Percentiles rank a stretch among this genome's conserved stretches.
These are phyloP conservation scores for Davidsoniella australis DNA, from an alignment of 2,329 filamentous ascomycete species.

Conservation along the genomic window DNA sequence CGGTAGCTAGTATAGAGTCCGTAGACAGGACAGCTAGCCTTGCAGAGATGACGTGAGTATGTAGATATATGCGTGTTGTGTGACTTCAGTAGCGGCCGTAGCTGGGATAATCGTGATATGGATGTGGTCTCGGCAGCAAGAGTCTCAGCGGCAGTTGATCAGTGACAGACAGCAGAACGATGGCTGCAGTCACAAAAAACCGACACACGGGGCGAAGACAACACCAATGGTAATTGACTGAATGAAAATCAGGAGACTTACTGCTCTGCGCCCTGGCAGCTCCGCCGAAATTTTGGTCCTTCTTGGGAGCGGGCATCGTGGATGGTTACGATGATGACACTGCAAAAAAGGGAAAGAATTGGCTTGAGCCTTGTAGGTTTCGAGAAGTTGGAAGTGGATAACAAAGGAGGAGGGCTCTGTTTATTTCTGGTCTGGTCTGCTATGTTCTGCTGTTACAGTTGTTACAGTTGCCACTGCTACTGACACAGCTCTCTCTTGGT, in stretches of 20 bases:
- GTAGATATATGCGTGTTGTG: background rate
- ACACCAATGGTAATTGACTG: too few species aligned
- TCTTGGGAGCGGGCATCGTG: slow-evolving; percentile 25
- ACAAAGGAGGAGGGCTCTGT: too few species aligned
- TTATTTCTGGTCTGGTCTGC: too few species aligned
- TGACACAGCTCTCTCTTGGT: too few species aligned
- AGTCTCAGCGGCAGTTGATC: background rate
- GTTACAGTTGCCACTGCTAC: too few species aligned
- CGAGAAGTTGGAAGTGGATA: too few species aligned
- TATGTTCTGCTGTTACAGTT: too few species aligned
- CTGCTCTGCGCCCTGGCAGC: slow-evolving; percentile 22
- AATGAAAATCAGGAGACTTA: slow-evolving; percentile 14
- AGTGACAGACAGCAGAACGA: background rate
- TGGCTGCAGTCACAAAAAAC: slow-evolving; percentile 7
- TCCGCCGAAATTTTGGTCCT: slow-evolving; percentile 18
- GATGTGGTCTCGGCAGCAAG: background rate
- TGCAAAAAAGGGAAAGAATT: slow-evolving; percentile 4
- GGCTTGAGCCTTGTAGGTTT: background rate
- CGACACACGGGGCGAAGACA: background rate
- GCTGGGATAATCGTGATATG: background rate
- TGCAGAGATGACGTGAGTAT: background rate
- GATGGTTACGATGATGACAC: slow-evolving; percentile 3
- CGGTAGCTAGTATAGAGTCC: too few species aligned
- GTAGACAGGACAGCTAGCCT: too few species aligned
- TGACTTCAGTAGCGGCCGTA: background rate